phyloP scores from a whole-genome alignment of 1,284 basidiomycete species.

The Boletus smithii region DNA sequence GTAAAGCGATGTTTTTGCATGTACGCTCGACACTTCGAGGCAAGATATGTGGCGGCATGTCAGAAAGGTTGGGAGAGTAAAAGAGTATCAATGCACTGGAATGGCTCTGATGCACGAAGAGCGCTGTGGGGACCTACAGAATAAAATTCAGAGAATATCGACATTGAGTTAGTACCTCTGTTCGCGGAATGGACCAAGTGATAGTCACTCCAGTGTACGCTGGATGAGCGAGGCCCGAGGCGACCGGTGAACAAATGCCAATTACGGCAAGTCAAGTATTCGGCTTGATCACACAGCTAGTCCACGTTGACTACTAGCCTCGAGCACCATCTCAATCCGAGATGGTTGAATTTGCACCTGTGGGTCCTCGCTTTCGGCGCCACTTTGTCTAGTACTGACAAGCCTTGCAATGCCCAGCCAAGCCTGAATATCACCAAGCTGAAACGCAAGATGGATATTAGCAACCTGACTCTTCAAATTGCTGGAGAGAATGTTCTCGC shows the following conservation, averaged over 20 bases:
- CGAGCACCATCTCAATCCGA: background rate
- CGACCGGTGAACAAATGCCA: no score
- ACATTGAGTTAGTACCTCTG: constrained; percentile 1
- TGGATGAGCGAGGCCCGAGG: no score
- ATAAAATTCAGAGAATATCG: background rate
- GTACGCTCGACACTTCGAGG: constrained; percentile 7
- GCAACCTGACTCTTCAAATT: constrained; percentile 24
- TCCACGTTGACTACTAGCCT: no score
- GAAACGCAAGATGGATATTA: constrained; percentile 28
- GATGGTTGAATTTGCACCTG: constrained; percentile 33
- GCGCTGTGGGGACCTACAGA: constrained; percentile 8
- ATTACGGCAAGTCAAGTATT: no score
- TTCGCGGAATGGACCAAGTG: no score
- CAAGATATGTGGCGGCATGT: constrained; percentile 28
- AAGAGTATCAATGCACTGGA: constrained; percentile 18
- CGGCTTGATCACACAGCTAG: no score
- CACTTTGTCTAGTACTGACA: constrained; percentile 6
- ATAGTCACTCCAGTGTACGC: no score
- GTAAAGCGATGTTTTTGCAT: background rate
- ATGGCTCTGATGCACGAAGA: no score
- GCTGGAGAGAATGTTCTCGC: constrained; percentile 2
- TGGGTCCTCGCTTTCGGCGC: constrained; percentile 24
- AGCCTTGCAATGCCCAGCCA: constrained; percentile 10
- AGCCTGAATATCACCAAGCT: constrained; percentile 21
- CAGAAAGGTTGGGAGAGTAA: background rate